phyloP scores from a whole-genome alignment of 345 rosid genomes.

The Trapa incisa region DNA sequence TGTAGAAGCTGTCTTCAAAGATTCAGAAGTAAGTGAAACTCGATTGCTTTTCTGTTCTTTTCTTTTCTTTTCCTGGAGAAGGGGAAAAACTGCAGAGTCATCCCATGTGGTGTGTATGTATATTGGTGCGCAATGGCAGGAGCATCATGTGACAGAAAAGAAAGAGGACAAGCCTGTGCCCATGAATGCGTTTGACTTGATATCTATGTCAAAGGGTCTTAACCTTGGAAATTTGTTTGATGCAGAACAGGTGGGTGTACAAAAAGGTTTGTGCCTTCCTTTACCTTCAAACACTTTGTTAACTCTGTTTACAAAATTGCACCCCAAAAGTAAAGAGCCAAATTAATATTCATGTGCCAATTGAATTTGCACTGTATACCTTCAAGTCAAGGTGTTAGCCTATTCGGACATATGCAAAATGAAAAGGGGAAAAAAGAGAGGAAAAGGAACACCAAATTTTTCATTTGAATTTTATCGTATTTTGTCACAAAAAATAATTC shows the following conservation, averaged over 20 bases:
- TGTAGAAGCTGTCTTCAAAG: slow-evolving; percentile 87
- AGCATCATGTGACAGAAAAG: slow-evolving; percentile 80
- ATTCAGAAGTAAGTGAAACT: slow-evolving; percentile 52
- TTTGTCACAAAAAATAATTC: background rate
- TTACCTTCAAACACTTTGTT: background rate
- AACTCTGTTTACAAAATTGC: background rate
- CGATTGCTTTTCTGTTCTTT: background rate
- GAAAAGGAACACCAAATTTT: background rate
- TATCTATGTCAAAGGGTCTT: slow-evolving; percentile 87
- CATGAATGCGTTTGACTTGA: slow-evolving; percentile 87
- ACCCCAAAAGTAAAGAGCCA: background rate
- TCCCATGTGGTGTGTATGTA: slow-evolving; percentile 1
- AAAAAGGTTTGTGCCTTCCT: slow-evolving; percentile 1
- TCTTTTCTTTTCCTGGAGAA: background rate
- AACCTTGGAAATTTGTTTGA: slow-evolving; percentile 80
- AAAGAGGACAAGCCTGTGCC: slow-evolving; percentile 69
- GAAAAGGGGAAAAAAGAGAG: too few relatives aligned
- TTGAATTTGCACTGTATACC: background rate
- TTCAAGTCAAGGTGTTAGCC: background rate
- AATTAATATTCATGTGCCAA: background rate
- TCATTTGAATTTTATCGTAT: background rate
- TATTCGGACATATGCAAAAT: too few relatives aligned
- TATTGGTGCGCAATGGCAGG: slow-evolving; percentile 27
- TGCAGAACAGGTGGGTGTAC: slow-evolving; percentile 50
- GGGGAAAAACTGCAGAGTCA: background rate